phyloP scores from a whole-genome alignment of 176 grass and related monocot genomes.

The Dactylis glomerata region DNA sequence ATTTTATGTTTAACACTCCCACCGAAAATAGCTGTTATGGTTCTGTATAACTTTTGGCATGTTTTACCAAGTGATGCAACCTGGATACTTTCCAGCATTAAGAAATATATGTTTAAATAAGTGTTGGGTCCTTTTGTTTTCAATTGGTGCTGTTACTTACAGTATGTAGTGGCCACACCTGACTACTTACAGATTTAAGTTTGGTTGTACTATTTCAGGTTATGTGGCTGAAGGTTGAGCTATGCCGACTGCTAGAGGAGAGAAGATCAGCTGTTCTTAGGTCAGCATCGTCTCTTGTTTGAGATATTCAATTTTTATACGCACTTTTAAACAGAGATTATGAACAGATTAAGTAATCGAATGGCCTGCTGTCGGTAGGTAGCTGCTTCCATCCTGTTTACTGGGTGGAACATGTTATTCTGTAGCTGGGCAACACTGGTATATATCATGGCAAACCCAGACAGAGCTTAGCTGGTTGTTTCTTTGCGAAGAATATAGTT shows the following conservation, averaged over 20 bases:
- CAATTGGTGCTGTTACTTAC: conserved; percentile 7
- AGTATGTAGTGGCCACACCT: no score
- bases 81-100: no score
- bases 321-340: not conserved
- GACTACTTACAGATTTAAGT: no score
- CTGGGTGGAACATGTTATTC: not conserved
- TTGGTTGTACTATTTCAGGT: conserved; percentile 45
- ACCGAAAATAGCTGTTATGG: no score
- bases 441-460: not conserved
- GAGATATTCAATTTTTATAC: conserved; percentile 7
- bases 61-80: no score
- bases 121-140: conserved; percentile 17
- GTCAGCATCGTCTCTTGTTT: conserved; percentile 28
- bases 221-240: conserved; percentile 85
- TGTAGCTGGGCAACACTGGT: not conserved
- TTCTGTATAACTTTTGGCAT: no score
- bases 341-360: not conserved
- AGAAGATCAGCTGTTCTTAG: conserved; percentile 89
- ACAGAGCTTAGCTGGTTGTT: not conserved
- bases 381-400: conserved; percentile 1
- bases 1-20: no score
- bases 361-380: not conserved
- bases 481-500: not conserved
- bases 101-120: no score
- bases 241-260: conserved; percentile 87